Evolutionary conservation across 345 rosid genomes (phyloP), one percentile per base, ranked within the genome.

Genomic region (Geranium rotundifolium): DNA sequence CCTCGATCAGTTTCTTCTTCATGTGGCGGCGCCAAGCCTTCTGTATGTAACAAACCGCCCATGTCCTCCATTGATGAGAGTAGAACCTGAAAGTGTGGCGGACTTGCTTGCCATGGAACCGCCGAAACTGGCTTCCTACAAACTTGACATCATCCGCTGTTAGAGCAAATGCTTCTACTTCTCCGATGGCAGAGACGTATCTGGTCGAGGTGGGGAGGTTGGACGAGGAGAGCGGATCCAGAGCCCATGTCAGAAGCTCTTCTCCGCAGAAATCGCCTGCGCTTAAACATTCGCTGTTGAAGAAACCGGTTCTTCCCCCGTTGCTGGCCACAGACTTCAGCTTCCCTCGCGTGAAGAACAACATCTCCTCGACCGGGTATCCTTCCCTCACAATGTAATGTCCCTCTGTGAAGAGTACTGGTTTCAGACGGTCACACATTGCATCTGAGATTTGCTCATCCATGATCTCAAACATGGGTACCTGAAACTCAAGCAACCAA

Each of bases 131-230:
- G 20, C 95, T 80, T 0, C 89, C 98, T 0, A 92, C 91, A 17
- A 82, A 81, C 59, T 89, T 92, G 69, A 92, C 77, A 77, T 89
- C 96, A 57, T 87, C 93, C 0, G 96, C 95, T 76, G 73, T 69
- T 50, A 92, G 76, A 19, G 93, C 93, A 56, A 89, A 92, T 14
- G 88, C 98, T 79, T 92, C 96, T 7, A 92, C 98, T 76, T 92
- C 93, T 29, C 77, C 64, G 23, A 80, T 72, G 12, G 95, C 83
- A 58, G 68, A 75, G 20, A 92, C 96, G 0, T 95, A 89, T 78
- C 96, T 75, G 4, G 96, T 87, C 4, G 98, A 89, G 71, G 80
- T 77, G 7, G 98, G 98, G 41, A 92, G 88, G 71, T 85, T 87
- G 0, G 89, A 76, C 27, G 93, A 84, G 37, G 89, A 79, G 67